These are phyloP conservation scores for Sisymbrium altissimum DNA, from an alignment of 345 rosid species.

Conservation along the genomic window DNA sequence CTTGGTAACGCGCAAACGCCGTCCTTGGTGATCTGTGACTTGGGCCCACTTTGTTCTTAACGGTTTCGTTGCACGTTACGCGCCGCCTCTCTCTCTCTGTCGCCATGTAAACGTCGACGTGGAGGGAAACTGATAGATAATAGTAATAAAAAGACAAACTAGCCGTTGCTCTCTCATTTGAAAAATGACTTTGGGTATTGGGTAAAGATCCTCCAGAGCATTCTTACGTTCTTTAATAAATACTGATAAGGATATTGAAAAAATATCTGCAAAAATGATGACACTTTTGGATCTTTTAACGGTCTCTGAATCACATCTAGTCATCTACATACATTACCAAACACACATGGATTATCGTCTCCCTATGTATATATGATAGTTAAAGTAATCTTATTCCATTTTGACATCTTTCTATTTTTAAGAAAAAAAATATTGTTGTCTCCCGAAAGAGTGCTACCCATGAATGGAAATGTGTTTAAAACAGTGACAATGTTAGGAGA, in stretches of 20 bases:
- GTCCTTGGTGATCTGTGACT: slow-evolving; percentile 47
- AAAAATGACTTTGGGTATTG: background rate
- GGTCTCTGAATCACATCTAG: background rate
- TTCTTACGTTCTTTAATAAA: background rate
- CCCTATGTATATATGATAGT: background rate
- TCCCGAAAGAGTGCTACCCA: slow-evolving; percentile 5
- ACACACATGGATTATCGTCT: background rate
- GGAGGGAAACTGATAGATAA: background rate
- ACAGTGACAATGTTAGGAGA: background rate
- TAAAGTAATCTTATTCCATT: background rate
- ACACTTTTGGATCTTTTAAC: background rate
- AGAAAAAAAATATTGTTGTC: background rate
- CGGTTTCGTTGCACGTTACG: slow-evolving; percentile 37
- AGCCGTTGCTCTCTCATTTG: slow-evolving; percentile 28
- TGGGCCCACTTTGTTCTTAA: slow-evolving; percentile 40
- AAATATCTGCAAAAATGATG: background rate
- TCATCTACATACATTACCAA: background rate
- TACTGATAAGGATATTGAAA: background rate
- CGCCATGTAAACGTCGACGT: slow-evolving; percentile 21
- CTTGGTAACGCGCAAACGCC: slow-evolving; percentile 49
- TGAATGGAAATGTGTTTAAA: background rate
- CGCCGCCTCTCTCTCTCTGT: slow-evolving; percentile 10
- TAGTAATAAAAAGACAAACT: slow-evolving; percentile 2
- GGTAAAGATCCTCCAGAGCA: background rate
- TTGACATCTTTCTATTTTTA: background rate